Conservation (phyloP, 2,329 filamentous ascomycete genomes). For the Aspergillus brasiliensis region DNA sequence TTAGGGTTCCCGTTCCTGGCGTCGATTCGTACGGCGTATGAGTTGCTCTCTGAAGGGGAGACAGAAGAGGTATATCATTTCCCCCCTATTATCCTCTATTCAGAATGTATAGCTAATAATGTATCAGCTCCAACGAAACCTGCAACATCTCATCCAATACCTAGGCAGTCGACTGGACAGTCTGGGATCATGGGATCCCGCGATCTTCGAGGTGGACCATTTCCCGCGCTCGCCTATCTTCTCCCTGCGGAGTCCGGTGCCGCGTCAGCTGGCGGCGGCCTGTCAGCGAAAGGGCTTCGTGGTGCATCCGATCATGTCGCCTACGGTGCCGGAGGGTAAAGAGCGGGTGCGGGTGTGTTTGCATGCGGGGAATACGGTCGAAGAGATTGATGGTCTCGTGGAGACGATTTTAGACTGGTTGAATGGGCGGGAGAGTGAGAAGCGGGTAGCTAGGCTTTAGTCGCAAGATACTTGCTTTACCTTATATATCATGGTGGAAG, state of each 20-base stretch:
- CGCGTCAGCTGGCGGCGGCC: constrained; percentile 59
- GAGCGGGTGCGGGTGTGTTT: constrained; percentile 69
- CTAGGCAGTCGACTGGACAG: constrained; percentile 49
- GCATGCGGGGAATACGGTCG: constrained; percentile 65
- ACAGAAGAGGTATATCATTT: constrained; percentile 46
- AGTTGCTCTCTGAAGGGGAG: constrained; percentile 55
- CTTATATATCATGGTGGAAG: background rate
- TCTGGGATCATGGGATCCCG: constrained; percentile 32
- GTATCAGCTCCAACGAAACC: constrained; percentile 43
- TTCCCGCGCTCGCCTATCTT: constrained; percentile 65
- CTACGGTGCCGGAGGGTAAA: constrained; percentile 65
- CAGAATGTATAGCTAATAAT: constrained; percentile 1
- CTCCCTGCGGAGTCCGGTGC: constrained; percentile 60
- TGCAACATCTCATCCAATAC: constrained; percentile 51
- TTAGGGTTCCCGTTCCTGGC: constrained; percentile 64
- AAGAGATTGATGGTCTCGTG: constrained; percentile 59
- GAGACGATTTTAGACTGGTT: constrained; percentile 55
- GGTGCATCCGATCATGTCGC: constrained; percentile 67
- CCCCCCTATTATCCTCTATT: background rate
- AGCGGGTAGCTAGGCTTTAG: constrained; percentile 14
- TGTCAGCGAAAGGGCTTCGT: constrained; percentile 64
- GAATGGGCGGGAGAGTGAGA: constrained; percentile 10
- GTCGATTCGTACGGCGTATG: constrained; percentile 60
- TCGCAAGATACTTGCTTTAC: background rate
- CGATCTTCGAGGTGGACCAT: constrained; percentile 42